Conservation (phyloP, 805 yeast genomes). For the Wickerhamomyces rabaulensis region DNA sequence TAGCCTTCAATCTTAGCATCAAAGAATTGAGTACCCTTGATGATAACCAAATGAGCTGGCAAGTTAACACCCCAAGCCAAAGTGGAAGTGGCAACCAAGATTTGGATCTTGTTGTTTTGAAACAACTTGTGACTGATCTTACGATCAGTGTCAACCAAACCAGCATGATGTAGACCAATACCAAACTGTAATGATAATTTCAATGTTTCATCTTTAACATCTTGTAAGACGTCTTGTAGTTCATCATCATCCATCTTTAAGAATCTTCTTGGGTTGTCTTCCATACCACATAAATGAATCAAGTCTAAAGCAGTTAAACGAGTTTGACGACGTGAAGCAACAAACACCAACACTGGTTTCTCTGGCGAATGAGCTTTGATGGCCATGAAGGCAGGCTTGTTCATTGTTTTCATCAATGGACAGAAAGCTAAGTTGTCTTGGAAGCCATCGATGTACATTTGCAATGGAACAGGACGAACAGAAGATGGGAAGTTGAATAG, state of each 20-base stretch:
- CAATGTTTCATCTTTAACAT: constrained; percentile 73
- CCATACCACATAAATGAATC: constrained; percentile 61
- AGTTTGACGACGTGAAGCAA: constrained; percentile 95
- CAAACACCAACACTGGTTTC: constrained; percentile 92
- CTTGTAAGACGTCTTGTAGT: constrained; percentile 53
- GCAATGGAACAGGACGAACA: constrained; percentile 93
- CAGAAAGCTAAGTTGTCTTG: constrained; percentile 78
- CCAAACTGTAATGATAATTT: constrained; percentile 76
- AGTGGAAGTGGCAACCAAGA: constrained; percentile 92
- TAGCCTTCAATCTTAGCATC: constrained; percentile 93
- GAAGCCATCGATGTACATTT: constrained; percentile 85
- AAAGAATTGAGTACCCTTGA: constrained; percentile 95
- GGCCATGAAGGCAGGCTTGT: constrained; percentile 72
- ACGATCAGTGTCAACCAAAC: constrained; percentile 87
- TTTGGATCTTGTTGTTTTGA: constrained; percentile 76
- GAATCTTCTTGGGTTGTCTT: constrained; percentile 53
- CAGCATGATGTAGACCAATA: constrained; percentile 96
- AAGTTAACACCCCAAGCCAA: constrained; percentile 99
- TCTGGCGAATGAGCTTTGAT: constrained; percentile 62
- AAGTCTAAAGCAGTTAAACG: constrained; percentile 75
- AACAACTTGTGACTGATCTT: constrained; percentile 85
- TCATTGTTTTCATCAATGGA: constrained; percentile 65
- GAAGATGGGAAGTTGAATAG: constrained; percentile 92
- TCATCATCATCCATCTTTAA: constrained; percentile 49
- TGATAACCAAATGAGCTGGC: constrained; percentile 95